Evolutionary conservation across 805 yeast species (phyloP).

Genomic region (Metschnikowia sp.): DNA sequence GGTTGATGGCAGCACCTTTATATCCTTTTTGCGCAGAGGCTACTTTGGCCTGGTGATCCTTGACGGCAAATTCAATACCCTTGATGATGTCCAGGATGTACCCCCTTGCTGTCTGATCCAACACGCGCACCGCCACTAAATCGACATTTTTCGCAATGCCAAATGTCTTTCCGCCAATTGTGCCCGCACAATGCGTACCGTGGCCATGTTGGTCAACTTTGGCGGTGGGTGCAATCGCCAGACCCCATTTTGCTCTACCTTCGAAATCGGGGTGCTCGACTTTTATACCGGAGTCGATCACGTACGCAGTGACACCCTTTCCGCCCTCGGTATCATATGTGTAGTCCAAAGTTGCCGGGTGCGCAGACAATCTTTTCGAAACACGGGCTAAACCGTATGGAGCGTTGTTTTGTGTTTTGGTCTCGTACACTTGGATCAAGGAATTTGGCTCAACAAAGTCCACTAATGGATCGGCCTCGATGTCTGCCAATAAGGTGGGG

Average conservation of each 20-base stretch:
- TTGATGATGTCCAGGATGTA: conserved; percentile 78
- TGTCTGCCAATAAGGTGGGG: conserved; percentile 11
- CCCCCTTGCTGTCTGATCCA: conserved; percentile 79
- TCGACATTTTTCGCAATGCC: conserved; percentile 84
- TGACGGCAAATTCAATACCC: conserved; percentile 82
- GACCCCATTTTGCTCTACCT: conserved; percentile 85
- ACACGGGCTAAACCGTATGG: conserved; percentile 95
- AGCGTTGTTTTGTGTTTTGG: conserved; percentile 70
- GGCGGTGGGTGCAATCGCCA: conserved; percentile 62
- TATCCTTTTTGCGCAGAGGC: conserved; percentile 59
- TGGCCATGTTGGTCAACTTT: conserved; percentile 86
- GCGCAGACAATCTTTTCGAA: conserved; percentile 66
- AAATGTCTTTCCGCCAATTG: conserved; percentile 72
- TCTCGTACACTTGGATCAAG: conserved; percentile 30
- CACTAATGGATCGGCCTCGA: conserved; percentile 16
- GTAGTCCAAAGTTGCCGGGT: conserved; percentile 30
- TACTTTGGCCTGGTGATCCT: conserved; percentile 55
- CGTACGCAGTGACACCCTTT: conserved; percentile 79
- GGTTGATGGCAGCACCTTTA: conserved; percentile 85
- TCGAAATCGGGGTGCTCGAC: conserved; percentile 67
- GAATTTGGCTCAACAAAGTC: conserved; percentile 23
- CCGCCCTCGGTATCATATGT: conserved; percentile 71
- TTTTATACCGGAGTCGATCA: conserved; percentile 86
- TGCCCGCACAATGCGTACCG: conserved; percentile 95
- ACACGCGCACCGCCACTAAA: conserved; percentile 78